A percentile compares a stretch with the other conserved stretches of the same genome.
phyloP scores from a whole-genome alignment of 2,329 filamentous ascomycete genomes.

The Keithomyces neogunnii region DNA sequence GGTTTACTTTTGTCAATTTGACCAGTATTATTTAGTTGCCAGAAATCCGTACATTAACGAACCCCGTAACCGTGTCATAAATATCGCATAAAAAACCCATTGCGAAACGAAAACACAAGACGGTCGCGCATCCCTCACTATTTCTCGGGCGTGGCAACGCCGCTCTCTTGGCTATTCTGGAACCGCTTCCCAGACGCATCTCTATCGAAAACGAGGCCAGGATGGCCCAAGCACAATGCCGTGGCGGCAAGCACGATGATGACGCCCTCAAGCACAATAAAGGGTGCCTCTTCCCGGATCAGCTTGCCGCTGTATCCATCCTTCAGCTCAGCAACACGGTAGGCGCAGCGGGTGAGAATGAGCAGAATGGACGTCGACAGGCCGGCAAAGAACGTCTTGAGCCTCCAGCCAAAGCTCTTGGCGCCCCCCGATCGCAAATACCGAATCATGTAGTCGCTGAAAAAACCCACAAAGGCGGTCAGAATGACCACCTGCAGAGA shows the following conservation, averaged over 20 bases:
- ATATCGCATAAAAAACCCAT: no score
- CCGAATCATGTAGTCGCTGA: conserved; percentile 41
- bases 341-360: conserved; percentile 55
- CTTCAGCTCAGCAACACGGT: conserved; percentile 56
- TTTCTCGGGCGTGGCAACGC: neutral
- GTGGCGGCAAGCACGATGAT: conserved; percentile 28
- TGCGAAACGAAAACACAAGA: neutral
- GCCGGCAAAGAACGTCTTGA: conserved; percentile 40
- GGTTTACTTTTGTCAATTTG: no score
- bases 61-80: no score
- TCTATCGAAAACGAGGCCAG: conserved; percentile 29
- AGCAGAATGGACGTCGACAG: conserved; percentile 45
- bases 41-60: no score
- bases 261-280: conserved; percentile 44
- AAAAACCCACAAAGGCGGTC: conserved; percentile 38
- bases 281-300: conserved; percentile 42
- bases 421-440: conserved; percentile 23
- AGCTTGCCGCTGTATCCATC: conserved; percentile 51
- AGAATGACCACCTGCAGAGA: conserved; percentile 50
- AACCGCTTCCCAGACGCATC: conserved; percentile 7
- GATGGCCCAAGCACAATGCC: conserved; percentile 31
- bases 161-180: conserved; percentile 20
- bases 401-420: conserved; percentile 18
- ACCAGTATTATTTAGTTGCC: no score
- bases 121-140: neutral